These are phyloP conservation scores for Paramecium octaurelia DNA, from an alignment of 73 alveolate species.

Conservation along the genomic window DNA sequence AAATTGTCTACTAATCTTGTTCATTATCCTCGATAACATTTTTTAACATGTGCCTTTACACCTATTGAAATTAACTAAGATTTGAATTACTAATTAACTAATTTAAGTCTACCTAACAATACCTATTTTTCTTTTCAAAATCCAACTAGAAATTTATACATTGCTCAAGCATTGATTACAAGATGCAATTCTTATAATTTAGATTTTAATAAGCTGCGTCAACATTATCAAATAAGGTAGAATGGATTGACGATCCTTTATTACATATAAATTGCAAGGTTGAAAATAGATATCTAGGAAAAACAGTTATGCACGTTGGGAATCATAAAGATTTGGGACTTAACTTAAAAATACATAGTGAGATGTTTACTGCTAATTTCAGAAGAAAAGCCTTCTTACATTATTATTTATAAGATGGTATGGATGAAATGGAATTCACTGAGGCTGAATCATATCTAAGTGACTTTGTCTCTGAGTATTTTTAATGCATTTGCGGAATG, in stretches of 20 bases:
- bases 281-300: neutral
- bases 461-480: conserved; percentile 75
- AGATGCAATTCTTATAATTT: neutral
- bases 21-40: neutral
- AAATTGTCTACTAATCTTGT: neutral
- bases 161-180: neutral
- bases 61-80: neutral
- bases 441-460: conserved; percentile 72
- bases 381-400: conserved; percentile 9
- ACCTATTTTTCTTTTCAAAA: neutral
- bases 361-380: neutral
- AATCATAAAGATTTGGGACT: neutral
- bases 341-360: neutral
- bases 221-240: neutral
- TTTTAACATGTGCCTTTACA: neutral
- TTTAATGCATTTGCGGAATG: neutral
- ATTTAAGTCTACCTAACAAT: neutral
- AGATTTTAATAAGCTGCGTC: neutral
- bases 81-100: neutral
- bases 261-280: neutral
- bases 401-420: neutral
- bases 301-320: neutral
- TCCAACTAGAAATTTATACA: neutral
- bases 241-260: neutral
- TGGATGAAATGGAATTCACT: conserved; percentile 74